Evolutionary conservation across 768 basidiomycete genomes (phyloP).

Genomic region (Tubosaeta brunneosetosa): DNA sequence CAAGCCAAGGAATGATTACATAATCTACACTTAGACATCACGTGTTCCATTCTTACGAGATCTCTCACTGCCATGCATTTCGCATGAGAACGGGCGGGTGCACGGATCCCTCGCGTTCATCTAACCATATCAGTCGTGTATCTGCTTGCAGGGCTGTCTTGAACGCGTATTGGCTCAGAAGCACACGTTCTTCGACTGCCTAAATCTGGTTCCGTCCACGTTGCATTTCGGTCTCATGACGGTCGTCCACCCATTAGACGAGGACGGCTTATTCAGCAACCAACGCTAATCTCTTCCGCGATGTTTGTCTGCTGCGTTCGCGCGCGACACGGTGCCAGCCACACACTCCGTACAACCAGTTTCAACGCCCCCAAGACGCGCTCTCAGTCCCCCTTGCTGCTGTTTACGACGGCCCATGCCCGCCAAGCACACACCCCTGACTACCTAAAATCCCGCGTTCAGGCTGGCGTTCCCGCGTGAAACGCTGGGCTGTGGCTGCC

Average conservation of each 20-base stretch:
- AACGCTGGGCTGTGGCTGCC: neutral
- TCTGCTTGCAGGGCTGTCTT: constrained; percentile 7
- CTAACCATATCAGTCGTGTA: constrained; percentile 20
- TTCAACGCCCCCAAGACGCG: neutral
- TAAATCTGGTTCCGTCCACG: no score
- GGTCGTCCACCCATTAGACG: no score
- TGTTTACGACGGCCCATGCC: neutral
- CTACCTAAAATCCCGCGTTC: neutral
- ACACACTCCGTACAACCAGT: neutral
- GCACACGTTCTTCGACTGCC: no score
- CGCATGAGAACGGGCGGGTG: constrained; percentile 13
- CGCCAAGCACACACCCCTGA: neutral
- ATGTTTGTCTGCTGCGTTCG: constrained; percentile 11
- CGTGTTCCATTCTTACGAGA: constrained; percentile 12
- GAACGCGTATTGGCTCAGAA: neutral
- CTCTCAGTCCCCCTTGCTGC: neutral
- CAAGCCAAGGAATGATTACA: constrained; percentile 19
- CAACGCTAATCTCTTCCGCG: constrained; percentile 2
- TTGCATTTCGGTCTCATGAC: no score
- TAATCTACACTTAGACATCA: constrained; percentile 13
- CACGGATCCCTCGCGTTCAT: constrained; percentile 5
- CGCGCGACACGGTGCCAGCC: neutral
- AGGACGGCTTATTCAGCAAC: constrained; percentile 2
- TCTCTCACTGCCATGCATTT: constrained; percentile 16
- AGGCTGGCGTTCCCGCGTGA: neutral